Evolutionary conservation across 1,284 basidiomycete species (phyloP), one percentile per base, ranked within the genome.

Genomic region (Prillingera fragicola): DNA sequence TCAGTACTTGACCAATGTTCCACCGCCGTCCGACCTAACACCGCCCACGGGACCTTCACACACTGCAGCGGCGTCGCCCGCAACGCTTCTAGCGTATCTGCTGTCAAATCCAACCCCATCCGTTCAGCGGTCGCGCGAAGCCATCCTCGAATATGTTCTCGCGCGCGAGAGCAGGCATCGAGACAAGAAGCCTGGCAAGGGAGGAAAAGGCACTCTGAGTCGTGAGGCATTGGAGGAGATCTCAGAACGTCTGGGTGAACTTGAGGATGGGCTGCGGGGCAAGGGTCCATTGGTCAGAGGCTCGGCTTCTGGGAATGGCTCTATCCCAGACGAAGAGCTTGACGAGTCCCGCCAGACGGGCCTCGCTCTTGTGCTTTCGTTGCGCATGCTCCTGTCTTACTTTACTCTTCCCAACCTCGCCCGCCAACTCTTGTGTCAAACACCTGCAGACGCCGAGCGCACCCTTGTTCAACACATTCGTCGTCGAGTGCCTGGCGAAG

Each of bases 301-400:
- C n/a, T 22, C 9, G 22, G 32, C 38, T 9, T 22, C 26, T 8
- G 27, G 45, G 25, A 33, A 43, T 14, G 29, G 40, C 5, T 53
- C 50, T 22, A 40, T 15, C 15, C 39, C 45, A 13, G 50, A 52
- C 23, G 46, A 48, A 13, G 49, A 59, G 27, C 53, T 67, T 5
- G 54, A 57, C 33, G 51, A 59, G 27, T 45, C 58, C 19, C 54
- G 65, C 17, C 55, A 62, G 40, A 55, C 55, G 8, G 63, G 64
- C 0, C 45, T 67, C 15, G 60, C 65, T 1, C 53, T 71, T 8
- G 49, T 69, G 5, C 52, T 71, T 5, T 66, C 66, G 0, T 46
- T 71, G 5, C 53, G 70, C n/a, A 60, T 71, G 60, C 63, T 62
- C 6, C 39, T 71, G 41, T 68, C 65, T 14, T 70, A 70, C 44